A percentile compares a stretch with the other conserved stretches of the same genome.
phyloP scores from a whole-genome alignment of 331 rosid genomes.

The Spiraea crenata region DNA sequence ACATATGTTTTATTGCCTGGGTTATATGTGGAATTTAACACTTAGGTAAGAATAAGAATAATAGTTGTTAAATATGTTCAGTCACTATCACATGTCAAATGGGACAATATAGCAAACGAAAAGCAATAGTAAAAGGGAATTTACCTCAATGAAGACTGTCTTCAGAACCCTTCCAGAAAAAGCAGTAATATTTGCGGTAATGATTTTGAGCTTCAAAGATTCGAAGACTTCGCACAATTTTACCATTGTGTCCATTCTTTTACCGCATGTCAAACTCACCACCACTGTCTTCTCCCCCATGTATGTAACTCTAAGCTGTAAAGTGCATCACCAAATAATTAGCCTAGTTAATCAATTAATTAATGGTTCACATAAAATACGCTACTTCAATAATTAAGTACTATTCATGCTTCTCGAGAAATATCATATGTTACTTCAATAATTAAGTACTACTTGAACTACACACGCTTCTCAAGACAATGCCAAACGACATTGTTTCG shows the following conservation, averaged over 20 bases:
- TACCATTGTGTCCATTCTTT: conserved; percentile 82
- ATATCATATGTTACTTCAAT: too few species aligned
- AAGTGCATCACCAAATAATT: background rate
- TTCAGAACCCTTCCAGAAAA: conserved; percentile 69
- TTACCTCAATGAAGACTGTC: conserved; percentile 87
- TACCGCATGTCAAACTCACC: conserved; percentile 80
- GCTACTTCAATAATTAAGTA: too few species aligned
- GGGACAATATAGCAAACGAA: background rate
- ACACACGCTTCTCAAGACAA: too few species aligned
- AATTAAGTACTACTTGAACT: too few species aligned
- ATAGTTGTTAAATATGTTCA: too few species aligned
- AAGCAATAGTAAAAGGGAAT: background rate
- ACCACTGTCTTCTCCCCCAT: conserved; percentile 74
- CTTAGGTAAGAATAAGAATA: too few species aligned
- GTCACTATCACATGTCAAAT: too few species aligned
- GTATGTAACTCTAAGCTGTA: conserved; percentile 69
- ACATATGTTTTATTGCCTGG: background rate
- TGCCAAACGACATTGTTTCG: too few species aligned
- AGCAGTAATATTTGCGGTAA: conserved; percentile 65
- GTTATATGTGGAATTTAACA: background rate
- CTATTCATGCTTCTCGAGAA: too few species aligned
- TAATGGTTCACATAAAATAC: background rate
- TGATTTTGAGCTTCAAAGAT: conserved; percentile 80
- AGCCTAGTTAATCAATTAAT: background rate
- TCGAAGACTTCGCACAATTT: conserved; percentile 82